phyloP scores from a whole-genome alignment of 257 asterid genomes.

The Nicotiana obtusifolia region DNA sequence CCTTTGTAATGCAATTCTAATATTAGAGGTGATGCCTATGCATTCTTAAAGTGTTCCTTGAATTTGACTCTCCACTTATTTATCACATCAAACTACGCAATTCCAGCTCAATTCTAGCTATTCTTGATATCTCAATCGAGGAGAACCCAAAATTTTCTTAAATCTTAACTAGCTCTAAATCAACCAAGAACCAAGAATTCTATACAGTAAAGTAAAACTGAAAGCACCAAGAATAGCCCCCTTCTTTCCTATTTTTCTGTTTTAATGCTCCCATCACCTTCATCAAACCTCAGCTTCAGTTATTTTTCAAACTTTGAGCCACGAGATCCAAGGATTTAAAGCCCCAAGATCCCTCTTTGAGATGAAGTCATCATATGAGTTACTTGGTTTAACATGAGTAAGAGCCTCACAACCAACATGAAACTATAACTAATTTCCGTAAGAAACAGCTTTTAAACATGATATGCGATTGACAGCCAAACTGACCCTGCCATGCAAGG shows the following conservation, averaged over 20 bases:
- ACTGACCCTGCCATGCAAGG: not conserved
- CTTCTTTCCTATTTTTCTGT: not conserved
- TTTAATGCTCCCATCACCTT: not conserved
- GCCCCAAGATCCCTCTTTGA: not conserved
- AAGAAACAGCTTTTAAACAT: not conserved
- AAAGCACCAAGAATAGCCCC: not conserved
- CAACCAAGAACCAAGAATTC: not conserved
- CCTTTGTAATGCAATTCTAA: not conserved
- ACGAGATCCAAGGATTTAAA: not conserved
- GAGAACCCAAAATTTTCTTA: not conserved
- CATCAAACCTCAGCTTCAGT: not conserved
- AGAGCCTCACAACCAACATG: not conserved
- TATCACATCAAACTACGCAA: not conserved
- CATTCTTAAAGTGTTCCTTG: not conserved
- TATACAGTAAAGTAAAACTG: not conserved
- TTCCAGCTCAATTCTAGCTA: not conserved
- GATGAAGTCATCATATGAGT: not conserved
- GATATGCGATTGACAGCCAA: not conserved
- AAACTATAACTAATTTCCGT: not conserved
- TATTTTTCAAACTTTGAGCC: not conserved
- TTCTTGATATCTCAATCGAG: not conserved
- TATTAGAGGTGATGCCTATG: not conserved
- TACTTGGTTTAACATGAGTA: not conserved
- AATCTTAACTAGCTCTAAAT: not conserved
- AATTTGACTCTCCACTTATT: not conserved